A percentile compares a stretch with the other conserved stretches of the same genome.
These are phyloP conservation scores for Metarhizium sp. DNA, from an alignment of 2,329 filamentous ascomycete species.

Conservation along the genomic window DNA sequence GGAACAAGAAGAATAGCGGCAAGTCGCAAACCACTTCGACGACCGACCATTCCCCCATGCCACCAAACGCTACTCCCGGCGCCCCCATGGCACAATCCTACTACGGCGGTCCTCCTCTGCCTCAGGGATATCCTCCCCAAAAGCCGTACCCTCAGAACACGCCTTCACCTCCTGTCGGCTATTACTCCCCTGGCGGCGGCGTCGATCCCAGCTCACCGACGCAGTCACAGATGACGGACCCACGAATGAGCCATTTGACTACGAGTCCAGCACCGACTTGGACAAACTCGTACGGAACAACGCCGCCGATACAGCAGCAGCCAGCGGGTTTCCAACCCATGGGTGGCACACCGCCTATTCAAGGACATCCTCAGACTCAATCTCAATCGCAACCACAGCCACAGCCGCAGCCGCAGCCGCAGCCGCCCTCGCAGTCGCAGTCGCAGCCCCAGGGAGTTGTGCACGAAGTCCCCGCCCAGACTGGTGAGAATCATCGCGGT, in stretches of 20 bases:
- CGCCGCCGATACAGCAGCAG: slow-evolving; percentile 12
- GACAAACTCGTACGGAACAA: slow-evolving; percentile 9
- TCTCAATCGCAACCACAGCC: not conserved
- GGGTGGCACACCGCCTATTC: not conserved
- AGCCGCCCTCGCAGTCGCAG: not conserved
- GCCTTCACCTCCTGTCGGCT: slow-evolving; percentile 7
- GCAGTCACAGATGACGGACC: slow-evolving; percentile 11
- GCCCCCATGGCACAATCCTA: slow-evolving; percentile 8
- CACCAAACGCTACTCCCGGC: slow-evolving; percentile 1
- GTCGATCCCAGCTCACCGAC: slow-evolving; percentile 9
- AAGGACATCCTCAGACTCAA: not conserved
- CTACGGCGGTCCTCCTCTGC: slow-evolving; percentile 10
- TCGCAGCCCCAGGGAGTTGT: not conserved
- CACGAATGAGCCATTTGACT: slow-evolving; percentile 9
- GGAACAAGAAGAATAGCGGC: slow-evolving; percentile 14
- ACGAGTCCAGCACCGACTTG: slow-evolving; percentile 12
- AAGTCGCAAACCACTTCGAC: slow-evolving; percentile 2
- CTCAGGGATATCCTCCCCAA: slow-evolving; percentile 12
- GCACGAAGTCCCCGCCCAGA: slow-evolving; percentile 28
- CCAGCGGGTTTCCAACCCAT: slow-evolving; percentile 14
- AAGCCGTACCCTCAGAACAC: slow-evolving; percentile 12
- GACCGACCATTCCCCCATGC: slow-evolving; percentile 1
- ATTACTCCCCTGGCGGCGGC: slow-evolving; percentile 9
- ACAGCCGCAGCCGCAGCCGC: not conserved
- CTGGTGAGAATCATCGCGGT: slow-evolving; percentile 25